phyloP scores from a whole-genome alignment of 306 rosid species.

The Cucurbita ficifolia region DNA sequence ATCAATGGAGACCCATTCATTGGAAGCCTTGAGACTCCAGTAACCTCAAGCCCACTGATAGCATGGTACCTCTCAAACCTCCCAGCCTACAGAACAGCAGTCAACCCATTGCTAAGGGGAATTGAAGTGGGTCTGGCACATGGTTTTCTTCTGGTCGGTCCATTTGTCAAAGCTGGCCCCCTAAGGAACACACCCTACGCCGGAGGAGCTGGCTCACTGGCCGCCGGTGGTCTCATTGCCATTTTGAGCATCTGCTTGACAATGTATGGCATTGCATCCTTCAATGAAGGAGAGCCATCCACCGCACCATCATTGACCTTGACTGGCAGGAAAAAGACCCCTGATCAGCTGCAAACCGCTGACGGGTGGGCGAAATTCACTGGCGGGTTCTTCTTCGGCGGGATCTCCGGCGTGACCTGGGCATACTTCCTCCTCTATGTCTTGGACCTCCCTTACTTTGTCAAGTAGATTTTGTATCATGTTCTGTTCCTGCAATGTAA shows the following conservation, averaged over 20 bases:
- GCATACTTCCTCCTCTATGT: slow-evolving; percentile 72
- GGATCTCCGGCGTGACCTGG: slow-evolving; percentile 87
- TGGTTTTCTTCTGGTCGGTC: slow-evolving; percentile 71
- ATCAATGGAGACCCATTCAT: slow-evolving; percentile 98
- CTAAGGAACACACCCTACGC: slow-evolving; percentile 56
- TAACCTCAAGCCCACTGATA: slow-evolving; percentile 83
- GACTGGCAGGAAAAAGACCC: slow-evolving; percentile 79
- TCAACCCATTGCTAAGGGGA: slow-evolving; percentile 75
- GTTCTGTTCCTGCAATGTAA: slow-evolving; percentile 1
- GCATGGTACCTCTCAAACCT: slow-evolving; percentile 97
- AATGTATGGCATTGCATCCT: slow-evolving; percentile 65
- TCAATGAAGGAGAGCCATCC: slow-evolving; percentile 90
- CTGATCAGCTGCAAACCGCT: slow-evolving; percentile 82
- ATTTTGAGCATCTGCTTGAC: slow-evolving; percentile 68
- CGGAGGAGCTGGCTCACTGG: slow-evolving; percentile 68
- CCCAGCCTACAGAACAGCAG: slow-evolving; percentile 89
- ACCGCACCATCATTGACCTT: slow-evolving; percentile 61
- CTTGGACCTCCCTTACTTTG: slow-evolving; percentile 63
- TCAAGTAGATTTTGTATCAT: slow-evolving; percentile 34
- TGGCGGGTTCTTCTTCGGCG: slow-evolving; percentile 96
- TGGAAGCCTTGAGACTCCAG: slow-evolving; percentile 92
- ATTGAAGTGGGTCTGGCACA: slow-evolving; percentile 90
- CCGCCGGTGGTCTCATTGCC: slow-evolving; percentile 77
- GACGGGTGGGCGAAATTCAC: slow-evolving; percentile 95
- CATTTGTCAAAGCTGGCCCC: slow-evolving; percentile 88